A percentile compares a stretch with the other conserved stretches of the same genome.
These are phyloP conservation scores for Asterophora parasitica DNA, from an alignment of 768 basidiomycete genomes.

Conservation along the genomic window DNA sequence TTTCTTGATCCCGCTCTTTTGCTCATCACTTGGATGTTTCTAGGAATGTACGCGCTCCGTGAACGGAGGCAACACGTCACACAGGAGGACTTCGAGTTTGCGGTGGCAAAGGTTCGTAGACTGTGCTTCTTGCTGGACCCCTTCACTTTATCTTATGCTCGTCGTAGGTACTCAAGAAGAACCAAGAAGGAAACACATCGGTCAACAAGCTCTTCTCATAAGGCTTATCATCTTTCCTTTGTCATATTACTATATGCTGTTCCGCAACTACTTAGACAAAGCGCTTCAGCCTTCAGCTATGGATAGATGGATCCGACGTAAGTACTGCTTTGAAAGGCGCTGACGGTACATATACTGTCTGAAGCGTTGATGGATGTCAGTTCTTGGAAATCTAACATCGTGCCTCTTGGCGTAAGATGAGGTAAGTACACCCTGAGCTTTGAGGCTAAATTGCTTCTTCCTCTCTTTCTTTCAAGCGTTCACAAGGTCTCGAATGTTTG, in stretches of 20 bases:
- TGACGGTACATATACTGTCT: too few relatives aligned
- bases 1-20: neutral
- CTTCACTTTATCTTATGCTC: neutral
- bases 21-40: neutral
- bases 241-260: neutral
- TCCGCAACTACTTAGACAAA: too few relatives aligned
- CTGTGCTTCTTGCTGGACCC: neutral
- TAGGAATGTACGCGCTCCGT: constrained; percentile 94
- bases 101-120: constrained; percentile 78
- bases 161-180: constrained; percentile 82
- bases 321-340: too few relatives aligned
- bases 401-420: constrained; percentile 2
- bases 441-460: neutral
- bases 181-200: constrained; percentile 91
- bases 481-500: neutral
- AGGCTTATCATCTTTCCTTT: constrained; percentile 18
- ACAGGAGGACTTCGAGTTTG: constrained; percentile 98
- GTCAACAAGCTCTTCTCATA: constrained; percentile 93
- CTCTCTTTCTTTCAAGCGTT: neutral
- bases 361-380: too few relatives aligned
- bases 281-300: too few relatives aligned
- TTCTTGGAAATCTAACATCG: too few relatives aligned
- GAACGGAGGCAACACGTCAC: constrained; percentile 96
- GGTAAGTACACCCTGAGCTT: neutral
- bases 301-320: too few relatives aligned